Percentiles rank a stretch among this genome's conserved stretches.
Evolutionary conservation across 2,329 filamentous ascomycete species (phyloP).

Genomic region (Xylaria sp.): DNA sequence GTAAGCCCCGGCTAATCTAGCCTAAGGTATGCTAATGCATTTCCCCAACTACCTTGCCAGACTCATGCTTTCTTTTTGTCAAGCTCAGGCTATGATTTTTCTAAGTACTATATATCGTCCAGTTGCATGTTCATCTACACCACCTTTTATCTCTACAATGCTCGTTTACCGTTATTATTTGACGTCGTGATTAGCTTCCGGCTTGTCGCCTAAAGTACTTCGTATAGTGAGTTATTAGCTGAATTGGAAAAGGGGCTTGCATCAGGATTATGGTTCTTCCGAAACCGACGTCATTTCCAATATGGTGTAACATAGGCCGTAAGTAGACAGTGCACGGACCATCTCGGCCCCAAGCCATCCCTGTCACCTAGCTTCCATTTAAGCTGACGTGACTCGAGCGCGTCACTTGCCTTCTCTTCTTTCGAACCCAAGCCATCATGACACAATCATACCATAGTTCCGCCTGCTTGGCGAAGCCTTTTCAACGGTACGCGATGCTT

Average conservation of each 20-base stretch:
- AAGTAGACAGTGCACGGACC: conserved; percentile 21
- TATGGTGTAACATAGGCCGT: not conserved
- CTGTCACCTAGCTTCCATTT: conserved; percentile 28
- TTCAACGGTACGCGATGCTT: conserved; percentile 39
- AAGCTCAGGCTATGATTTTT: not conserved
- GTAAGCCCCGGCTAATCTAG: not conserved
- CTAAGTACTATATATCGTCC: not conserved
- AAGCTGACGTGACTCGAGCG: conserved; percentile 33
- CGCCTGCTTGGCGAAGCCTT: conserved; percentile 37
- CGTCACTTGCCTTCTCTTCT: conserved; percentile 35
- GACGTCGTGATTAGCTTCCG: not conserved
- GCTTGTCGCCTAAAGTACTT: conserved; percentile 26
- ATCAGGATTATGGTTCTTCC: conserved; percentile 25
- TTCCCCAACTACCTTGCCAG: not conserved
- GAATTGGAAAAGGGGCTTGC: conserved; percentile 19
- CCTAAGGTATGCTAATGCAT: not conserved
- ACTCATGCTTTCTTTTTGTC: not conserved
- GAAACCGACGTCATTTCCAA: conserved; percentile 24
- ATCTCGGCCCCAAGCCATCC: not conserved
- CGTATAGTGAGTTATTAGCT: not conserved
- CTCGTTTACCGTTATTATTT: not conserved
- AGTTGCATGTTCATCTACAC: not conserved
- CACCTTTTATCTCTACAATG: not conserved
- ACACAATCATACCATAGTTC: conserved; percentile 29
- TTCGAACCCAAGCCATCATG: conserved; percentile 39